Evolutionary conservation across 345 rosid genomes (phyloP), one percentile per base, ranked within the genome.

Genomic region (Hibiscus tridactylites): DNA sequence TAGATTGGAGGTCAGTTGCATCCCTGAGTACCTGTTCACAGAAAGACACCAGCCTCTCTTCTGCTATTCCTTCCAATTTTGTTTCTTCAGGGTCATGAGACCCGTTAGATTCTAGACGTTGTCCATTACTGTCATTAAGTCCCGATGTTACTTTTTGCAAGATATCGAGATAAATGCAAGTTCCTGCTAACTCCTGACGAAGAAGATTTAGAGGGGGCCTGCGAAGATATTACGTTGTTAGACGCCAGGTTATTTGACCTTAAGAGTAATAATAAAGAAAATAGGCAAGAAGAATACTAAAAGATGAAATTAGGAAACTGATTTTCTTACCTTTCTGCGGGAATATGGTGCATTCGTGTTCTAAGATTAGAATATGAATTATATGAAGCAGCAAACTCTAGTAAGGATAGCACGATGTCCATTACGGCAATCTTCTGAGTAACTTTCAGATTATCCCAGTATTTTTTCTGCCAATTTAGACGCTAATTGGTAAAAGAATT

Each of bases 131-230:
- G 77, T 31, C 60, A 59, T 54, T 39, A 68, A 73, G 33, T 76
- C 78, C 85, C 61, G 87, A 84, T 62, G 92, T 92, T 47, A 96
- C 80, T 80, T 90, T 95, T 76, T 90, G 98, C 73, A 95, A 86
- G 72, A 95, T 85, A 61, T 95, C 98, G 58, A 92, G 79, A 86
- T 92, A 95, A 75, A 95, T 84, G 76, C 80, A 80, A 35, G 97
- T 87, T 77, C 94, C 99, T 42, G 88, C 87, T 35, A 90, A 80
- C 82, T 95, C 99, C 84, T 95, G 98, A 44, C 97, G 96, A 74
- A 95, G 88, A 79, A 95, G 95, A 83, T 92, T 95, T 75, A 82
- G 73, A 71, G 99, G 98, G 44, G 96, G 97, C 89, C 99, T 95
- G 92, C 65, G 65, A 44, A 68, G 74, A 79, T 33, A 31, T 62